Percentiles rank a stretch among this genome's conserved stretches.
Evolutionary conservation across 495 filamentous ascomycete species (phyloP).

Genomic region (Trichoderma asperelloides): DNA sequence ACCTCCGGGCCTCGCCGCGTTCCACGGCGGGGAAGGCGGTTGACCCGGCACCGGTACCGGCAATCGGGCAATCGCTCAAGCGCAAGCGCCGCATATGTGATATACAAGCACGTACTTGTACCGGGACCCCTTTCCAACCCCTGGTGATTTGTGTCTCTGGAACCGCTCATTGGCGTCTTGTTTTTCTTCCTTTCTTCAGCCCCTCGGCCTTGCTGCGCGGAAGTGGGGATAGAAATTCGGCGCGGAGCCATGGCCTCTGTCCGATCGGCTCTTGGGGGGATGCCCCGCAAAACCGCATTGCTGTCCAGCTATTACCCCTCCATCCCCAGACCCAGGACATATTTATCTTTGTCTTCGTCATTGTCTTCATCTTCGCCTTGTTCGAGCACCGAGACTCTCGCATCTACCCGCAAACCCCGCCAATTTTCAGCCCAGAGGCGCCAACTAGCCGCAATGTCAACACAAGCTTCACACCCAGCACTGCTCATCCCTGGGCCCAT

Average conservation of each 20-base stretch:
- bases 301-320: slow-evolving; percentile 4
- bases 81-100: neutral
- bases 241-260: neutral
- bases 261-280: neutral
- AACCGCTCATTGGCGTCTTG: neutral
- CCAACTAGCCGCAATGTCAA: slow-evolving; percentile 49
- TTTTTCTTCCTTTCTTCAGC: neutral
- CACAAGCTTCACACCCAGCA: slow-evolving; percentile 69
- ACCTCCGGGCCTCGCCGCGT: neutral
- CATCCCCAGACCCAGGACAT: neutral
- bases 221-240: neutral
- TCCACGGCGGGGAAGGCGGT: slow-evolving; percentile 1
- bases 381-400: neutral
- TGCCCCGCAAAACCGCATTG: neutral
- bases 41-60: slow-evolving; percentile 2
- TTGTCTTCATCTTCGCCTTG: slow-evolving; percentile 9
- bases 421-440: neutral
- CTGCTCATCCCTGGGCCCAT: slow-evolving; percentile 94
- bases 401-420: neutral
- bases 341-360: neutral
- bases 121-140: too few species aligned
- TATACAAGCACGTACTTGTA: neutral
- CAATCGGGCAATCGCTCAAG: slow-evolving; percentile 6
- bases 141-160: neutral
- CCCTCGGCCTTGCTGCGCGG: neutral